phyloP scores from a whole-genome alignment of 2,329 filamentous ascomycete species.

The Cytospora piceae region DNA sequence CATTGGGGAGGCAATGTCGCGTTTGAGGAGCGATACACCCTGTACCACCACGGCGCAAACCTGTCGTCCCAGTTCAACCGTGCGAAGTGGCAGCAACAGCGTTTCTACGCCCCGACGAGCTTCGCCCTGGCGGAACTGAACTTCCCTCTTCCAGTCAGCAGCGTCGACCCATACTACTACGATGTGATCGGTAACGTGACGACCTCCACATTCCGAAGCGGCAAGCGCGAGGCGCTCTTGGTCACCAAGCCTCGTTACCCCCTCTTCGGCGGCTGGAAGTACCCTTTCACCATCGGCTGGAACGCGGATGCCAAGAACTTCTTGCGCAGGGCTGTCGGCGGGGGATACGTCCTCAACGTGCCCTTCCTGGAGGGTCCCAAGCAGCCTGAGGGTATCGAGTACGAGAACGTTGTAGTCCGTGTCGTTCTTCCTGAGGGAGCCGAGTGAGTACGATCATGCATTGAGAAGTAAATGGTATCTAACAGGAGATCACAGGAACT shows the following conservation, averaged over 20 bases:
- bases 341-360: constrained; percentile 84
- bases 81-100: constrained; percentile 72
- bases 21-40: constrained; percentile 89
- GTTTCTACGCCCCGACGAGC: constrained; percentile 76
- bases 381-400: constrained; percentile 82
- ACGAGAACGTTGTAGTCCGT: constrained; percentile 77
- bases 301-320: constrained; percentile 82
- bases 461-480: constrained; percentile 27
- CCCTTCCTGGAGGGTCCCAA: constrained; percentile 94
- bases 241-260: constrained; percentile 94
- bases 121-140: constrained; percentile 81
- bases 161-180: constrained; percentile 87
- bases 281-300: constrained; percentile 96
- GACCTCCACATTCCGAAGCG: constrained; percentile 83
- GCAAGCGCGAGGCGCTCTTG: constrained; percentile 76
- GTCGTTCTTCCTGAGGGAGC: constrained; percentile 92
- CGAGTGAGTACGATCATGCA: constrained; percentile 58
- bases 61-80: constrained; percentile 74
- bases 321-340: constrained; percentile 66
- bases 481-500: constrained; percentile 65
- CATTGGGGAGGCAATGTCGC: constrained; percentile 98
- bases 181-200: constrained; percentile 97
- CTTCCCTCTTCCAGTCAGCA: constrained; percentile 78
- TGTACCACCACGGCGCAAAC: constrained; percentile 84
- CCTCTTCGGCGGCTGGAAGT: constrained; percentile 98